These are phyloP conservation scores for Kodamaea sp. DNA, from an alignment of 1,139 yeast species.

Conservation along the genomic window DNA sequence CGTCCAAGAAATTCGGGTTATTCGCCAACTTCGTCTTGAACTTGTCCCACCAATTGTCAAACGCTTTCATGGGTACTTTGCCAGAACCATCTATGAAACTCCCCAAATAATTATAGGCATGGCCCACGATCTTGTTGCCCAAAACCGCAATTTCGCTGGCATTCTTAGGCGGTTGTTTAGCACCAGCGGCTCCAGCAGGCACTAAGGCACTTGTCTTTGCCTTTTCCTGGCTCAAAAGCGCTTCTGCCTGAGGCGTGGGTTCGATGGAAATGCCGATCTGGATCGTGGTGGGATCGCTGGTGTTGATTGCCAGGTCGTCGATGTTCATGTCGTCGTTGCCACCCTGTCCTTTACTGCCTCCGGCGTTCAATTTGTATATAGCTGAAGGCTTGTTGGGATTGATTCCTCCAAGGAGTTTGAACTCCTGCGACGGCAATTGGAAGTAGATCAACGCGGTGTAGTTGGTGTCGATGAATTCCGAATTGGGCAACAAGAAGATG, in stretches of 20 bases:
- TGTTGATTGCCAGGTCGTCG: constrained; percentile 14
- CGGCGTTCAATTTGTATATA: constrained; percentile 74
- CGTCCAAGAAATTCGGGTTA: constrained; percentile 80
- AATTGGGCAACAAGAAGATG: constrained; percentile 72
- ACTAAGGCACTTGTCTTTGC: constrained; percentile 18
- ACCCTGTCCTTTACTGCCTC: constrained; percentile 32
- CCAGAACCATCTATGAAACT: constrained; percentile 80
- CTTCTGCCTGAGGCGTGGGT: constrained; percentile 61
- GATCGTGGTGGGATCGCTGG: constrained; percentile 34
- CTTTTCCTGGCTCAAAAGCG: constrained; percentile 42
- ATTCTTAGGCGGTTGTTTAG: constrained; percentile 13
- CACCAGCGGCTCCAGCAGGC: constrained; percentile 9
- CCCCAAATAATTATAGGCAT: constrained; percentile 87
- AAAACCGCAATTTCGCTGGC: constrained; percentile 47
- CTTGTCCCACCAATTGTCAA: constrained; percentile 96
- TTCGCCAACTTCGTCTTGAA: constrained; percentile 71
- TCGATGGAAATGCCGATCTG: constrained; percentile 90
- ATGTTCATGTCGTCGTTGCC: constrained; percentile 21
- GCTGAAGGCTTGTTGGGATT: constrained; percentile 84
- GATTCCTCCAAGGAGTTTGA: constrained; percentile 76
- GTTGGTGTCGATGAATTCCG: constrained; percentile 59
- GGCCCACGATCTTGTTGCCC: constrained; percentile 85
- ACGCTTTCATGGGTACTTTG: constrained; percentile 82
- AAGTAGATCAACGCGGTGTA: constrained; percentile 86
- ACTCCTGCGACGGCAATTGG: constrained; percentile 74